phyloP scores from a whole-genome alignment of 2,329 filamentous ascomycete species.

The Scedosporium aurantiacum region DNA sequence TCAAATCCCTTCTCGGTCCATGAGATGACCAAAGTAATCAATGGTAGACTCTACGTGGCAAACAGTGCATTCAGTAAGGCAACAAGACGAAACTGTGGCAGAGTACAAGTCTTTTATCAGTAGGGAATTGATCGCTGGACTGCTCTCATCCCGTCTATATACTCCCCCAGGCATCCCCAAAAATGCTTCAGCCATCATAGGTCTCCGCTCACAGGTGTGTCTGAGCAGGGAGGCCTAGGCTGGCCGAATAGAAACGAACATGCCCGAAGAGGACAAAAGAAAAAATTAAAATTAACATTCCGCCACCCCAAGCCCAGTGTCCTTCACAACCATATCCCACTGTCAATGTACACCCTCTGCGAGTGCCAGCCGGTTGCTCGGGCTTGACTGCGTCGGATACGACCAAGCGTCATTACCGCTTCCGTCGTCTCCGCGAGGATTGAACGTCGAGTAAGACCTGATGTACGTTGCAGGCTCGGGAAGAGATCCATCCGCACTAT shows the following conservation, averaged over 20 bases:
- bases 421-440: slow-evolving; percentile 29
- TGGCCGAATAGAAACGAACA: not conserved
- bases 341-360: not conserved
- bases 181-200: not conserved
- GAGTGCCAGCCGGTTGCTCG: slow-evolving; percentile 2
- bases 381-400: not conserved
- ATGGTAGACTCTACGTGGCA: too few species aligned
- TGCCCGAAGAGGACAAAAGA: not conserved
- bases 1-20: too few species aligned
- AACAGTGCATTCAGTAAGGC: not conserved
- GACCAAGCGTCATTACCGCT: slow-evolving; percentile 6
- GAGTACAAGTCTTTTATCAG: not conserved
- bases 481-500: slow-evolving; percentile 24
- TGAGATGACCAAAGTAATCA: too few species aligned
- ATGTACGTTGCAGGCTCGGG: slow-evolving; percentile 19
- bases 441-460: slow-evolving; percentile 23
- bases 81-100: not conserved
- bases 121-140: not conserved
- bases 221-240: not conserved
- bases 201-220: not conserved
- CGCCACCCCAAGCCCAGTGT: not conserved
- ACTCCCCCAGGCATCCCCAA: not conserved
- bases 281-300: slow-evolving; percentile 1
- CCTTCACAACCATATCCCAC: not conserved
- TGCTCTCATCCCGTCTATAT: not conserved